Evolutionary conservation across 2,329 filamentous ascomycete genomes (phyloP), one percentile per base, ranked within the genome.

Genomic region (Pseudocercospora pini-densiflorae): DNA sequence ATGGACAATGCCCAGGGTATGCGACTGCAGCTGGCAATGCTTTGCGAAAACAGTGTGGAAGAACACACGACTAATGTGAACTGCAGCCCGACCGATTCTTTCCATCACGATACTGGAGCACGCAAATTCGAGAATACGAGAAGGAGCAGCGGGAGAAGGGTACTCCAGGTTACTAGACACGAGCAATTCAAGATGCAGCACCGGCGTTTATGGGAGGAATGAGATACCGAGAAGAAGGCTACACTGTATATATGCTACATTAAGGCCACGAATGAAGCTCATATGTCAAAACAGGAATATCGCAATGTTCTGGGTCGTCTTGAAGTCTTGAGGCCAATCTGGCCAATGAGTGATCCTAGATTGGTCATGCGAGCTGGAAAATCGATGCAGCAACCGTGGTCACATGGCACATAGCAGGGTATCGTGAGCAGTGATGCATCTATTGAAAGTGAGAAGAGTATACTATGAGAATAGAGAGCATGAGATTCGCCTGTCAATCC

Each of bases 81-180:
- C 9, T 16, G 43, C 69, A 77, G 80, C 85, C 87, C 64, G 88
- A 88, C 74, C 84, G 90, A 76, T 95, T 94, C 86, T 93, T 90
- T 80, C 92, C 92, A 57, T 95, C 92, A 82, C 87, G 92, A 88
- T 88, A 90, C 81, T 92, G 90, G 90, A 90, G 87, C 81, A 90
- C 84, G 78, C 87, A 92, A 75, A 90, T 92, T 63, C 85, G 85
- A 71, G 89, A 92, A 75, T 86, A 92, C 76, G 90, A 92, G 79
- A 84, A 83, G 75, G 70, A 63, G 62, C 68, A 71, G 60, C 68
- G 67, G 57, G 70, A 63, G 9, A 64, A 67, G 27, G 70, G 64
- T 33, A 60, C 64, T 9, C 64, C 64, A n/a, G 64, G 64, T 4
- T 66, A 66, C 29, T 61, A 66, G 64, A 66, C 29, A 55, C 29